Percentiles rank a stretch among this genome's conserved stretches.
Conservation (phyloP, 2,329 filamentous ascomycete species). For the Alternaria dauci region DNA sequence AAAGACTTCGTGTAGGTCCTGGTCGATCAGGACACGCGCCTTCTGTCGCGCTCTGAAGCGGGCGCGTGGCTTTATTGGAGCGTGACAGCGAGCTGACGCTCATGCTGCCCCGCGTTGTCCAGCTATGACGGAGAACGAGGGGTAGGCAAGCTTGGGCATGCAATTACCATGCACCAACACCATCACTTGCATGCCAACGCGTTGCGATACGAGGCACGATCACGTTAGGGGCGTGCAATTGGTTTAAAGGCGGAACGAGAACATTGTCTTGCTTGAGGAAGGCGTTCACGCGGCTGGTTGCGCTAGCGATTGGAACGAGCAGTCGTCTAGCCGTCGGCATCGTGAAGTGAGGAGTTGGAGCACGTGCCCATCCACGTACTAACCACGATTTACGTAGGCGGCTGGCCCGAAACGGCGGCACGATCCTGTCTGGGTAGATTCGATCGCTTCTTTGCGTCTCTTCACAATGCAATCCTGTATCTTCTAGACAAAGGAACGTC, state of each 20-base stretch:
- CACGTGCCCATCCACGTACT: conserved; percentile 3
- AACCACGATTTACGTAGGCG: conserved; percentile 28
- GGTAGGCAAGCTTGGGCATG: conserved; percentile 22
- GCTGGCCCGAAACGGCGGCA: conserved; percentile 19
- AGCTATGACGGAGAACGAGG: conserved; percentile 31
- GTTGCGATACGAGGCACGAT: conserved; percentile 4
- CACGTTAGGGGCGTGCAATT: conserved; percentile 11
- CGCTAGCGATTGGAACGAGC: conserved; percentile 22
- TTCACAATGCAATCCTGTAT: background rate
- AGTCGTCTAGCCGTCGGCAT: conserved; percentile 7
- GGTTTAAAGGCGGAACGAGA: conserved; percentile 10
- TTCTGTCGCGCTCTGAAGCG: conserved; percentile 8
- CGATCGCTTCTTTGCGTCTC: background rate
- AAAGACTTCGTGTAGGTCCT: conserved; percentile 11
- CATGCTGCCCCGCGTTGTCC: conserved; percentile 28
- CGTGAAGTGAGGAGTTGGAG: conserved; percentile 8
- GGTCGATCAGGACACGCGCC: conserved; percentile 1
- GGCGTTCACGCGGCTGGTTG: conserved; percentile 10
- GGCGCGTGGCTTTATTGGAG: conserved; percentile 26
- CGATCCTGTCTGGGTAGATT: background rate
- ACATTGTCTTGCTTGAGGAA: background rate
- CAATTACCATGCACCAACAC: conserved; percentile 26
- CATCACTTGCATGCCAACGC: conserved; percentile 22
- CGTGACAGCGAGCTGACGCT: conserved; percentile 14
- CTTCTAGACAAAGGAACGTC: conserved; percentile 24